Evolutionary conservation across 371 early-diverging fungal genomes (phyloP).

Genomic region (Syncephalastrum monosporum): DNA sequence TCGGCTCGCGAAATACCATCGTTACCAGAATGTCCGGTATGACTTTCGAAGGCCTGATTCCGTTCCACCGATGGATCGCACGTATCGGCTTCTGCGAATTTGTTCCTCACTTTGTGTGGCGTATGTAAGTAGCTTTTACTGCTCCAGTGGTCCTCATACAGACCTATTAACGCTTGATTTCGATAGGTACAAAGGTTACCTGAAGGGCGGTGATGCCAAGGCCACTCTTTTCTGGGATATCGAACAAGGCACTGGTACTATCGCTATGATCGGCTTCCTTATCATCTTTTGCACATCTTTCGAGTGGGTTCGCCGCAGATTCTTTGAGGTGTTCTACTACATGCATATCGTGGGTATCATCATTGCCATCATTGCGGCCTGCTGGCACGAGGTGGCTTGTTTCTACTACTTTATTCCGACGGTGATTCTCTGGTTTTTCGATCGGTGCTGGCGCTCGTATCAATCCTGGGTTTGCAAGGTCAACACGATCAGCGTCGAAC

Average conservation of each 20-base stretch:
- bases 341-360: slow-evolving; percentile 37
- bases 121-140: slow-evolving; percentile 32
- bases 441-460: slow-evolving; percentile 41
- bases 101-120: slow-evolving; percentile 42
- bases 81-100: slow-evolving; percentile 43
- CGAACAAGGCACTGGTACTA: slow-evolving; percentile 41
- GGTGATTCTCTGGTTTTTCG: slow-evolving; percentile 35
- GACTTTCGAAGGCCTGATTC: slow-evolving; percentile 42
- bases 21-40: slow-evolving; percentile 42
- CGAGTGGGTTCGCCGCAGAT: slow-evolving; percentile 38
- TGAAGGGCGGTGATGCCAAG: slow-evolving; percentile 7
- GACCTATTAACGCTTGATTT: not conserved
- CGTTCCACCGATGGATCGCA: slow-evolving; percentile 48
- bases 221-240: slow-evolving; percentile 28
- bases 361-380: slow-evolving; percentile 32
- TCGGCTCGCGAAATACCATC: slow-evolving; percentile 43
- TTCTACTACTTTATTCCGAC: slow-evolving; percentile 44
- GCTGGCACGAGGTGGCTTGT: slow-evolving; percentile 40
- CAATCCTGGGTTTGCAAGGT: slow-evolving; percentile 30
- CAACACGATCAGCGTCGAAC: slow-evolving; percentile 21
- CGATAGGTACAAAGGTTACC: slow-evolving; percentile 24
- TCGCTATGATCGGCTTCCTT: slow-evolving; percentile 41
- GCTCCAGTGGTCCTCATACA: not conserved
- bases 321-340: slow-evolving; percentile 46
- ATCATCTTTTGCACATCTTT: slow-evolving; percentile 41